Evolutionary conservation across 805 yeast species (phyloP).

Genomic region (Candida manassasensis): DNA sequence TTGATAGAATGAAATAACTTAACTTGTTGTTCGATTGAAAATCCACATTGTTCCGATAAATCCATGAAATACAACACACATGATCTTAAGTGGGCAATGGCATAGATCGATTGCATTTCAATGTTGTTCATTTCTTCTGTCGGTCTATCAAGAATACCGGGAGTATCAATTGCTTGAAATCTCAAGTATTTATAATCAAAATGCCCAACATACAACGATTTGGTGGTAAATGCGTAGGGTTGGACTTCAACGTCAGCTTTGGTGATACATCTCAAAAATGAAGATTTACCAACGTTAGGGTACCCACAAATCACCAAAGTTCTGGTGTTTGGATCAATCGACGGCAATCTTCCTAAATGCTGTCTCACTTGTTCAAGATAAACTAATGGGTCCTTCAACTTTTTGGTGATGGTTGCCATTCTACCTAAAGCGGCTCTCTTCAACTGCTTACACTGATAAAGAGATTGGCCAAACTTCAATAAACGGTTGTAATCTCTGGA

Average conservation of each 20-base stretch:
- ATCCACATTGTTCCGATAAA: slow-evolving; percentile 98
- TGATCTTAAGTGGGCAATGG: slow-evolving; percentile 96
- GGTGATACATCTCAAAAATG: slow-evolving; percentile 87
- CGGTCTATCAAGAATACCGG: slow-evolving; percentile 97
- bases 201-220: slow-evolving; percentile 95
- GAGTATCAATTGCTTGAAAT: slow-evolving; percentile 98
- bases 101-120: slow-evolving; percentile 98
- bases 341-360: slow-evolving; percentile 96
- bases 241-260: slow-evolving; percentile 99
- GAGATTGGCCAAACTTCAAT: slow-evolving; percentile 93
- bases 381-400: slow-evolving; percentile 86
- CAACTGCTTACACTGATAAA: slow-evolving; percentile 97
- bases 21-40: slow-evolving; percentile 94
- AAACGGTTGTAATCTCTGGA: slow-evolving; percentile 92
- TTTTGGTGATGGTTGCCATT: slow-evolving; percentile 97
- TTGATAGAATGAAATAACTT: slow-evolving; percentile 94
- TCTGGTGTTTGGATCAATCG: slow-evolving; percentile 98
- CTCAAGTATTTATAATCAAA: slow-evolving; percentile 96
- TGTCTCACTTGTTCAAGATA: slow-evolving; percentile 98
- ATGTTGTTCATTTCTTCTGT: slow-evolving; percentile 99
- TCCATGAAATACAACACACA: slow-evolving; percentile 98
- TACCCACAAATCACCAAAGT: slow-evolving; percentile 96
- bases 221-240: slow-evolving; percentile 98
- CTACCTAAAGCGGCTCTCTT: slow-evolving; percentile 99
- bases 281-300: slow-evolving; percentile 98